Base-by-base conservation (phyloP, 805 yeast species). In the Ogataea minuta region DNA sequence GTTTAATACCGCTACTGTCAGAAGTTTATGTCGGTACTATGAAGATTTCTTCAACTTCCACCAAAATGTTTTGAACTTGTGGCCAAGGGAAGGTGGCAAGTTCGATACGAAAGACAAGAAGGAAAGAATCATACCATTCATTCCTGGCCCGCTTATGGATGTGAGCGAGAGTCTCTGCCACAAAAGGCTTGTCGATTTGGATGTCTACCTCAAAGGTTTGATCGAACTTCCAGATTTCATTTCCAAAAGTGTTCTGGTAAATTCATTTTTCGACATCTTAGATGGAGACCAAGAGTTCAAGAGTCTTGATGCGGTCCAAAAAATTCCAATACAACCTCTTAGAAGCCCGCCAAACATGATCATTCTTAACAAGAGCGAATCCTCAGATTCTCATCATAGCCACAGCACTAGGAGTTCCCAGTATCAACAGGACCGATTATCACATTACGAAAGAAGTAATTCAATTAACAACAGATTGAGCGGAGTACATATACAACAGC, bases 1-100 rank as follows among this genome's bases (percentile, higher is more conserved):
- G 41, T 63, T 87, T 48, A 72, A 81, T 12, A 78, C 81, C 57
- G 93, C 91, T n/a, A 71, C 72, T 36, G 60, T 64, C 14, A 72
- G 96, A 42, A 77, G 79, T 44, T 67, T 93, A 47, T 88, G 93
- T 62, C 74, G 99, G 44, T 90, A 76, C 64, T 93, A 93, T 64
- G 96, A 91, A 60, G 99, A 93, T 65, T 93, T 93, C 59, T 93
- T 90, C 62, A 95, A 93, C 59, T 76, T 90, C 58, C 99, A 93
- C 60, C 89, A 89, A 36, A 77, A 74, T 46, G 68, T 93, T 35
- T 69, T 91, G 35, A 93, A 84, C 53, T 71, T 80, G 19, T 93
- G 85, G 70, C 97, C 97, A 6, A 79, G 74, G 44, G 99, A 91
- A 62, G 95, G 97, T 7, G 97, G 97, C 10, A 80, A 87, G 50